Conservation (phyloP, 2,329 filamentous ascomycete species). For the Xylariaceae sp. region DNA sequence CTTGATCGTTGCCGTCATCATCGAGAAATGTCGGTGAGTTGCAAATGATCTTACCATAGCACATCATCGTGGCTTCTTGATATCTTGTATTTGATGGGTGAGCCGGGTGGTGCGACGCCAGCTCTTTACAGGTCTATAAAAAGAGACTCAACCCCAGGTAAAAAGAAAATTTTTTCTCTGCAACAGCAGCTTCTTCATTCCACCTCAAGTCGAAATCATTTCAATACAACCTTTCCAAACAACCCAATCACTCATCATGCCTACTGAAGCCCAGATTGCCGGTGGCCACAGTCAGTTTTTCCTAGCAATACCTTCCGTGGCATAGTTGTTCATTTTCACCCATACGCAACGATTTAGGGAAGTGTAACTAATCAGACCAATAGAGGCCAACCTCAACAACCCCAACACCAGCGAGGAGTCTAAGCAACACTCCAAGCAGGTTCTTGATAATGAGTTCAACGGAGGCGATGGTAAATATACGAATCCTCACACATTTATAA, state of each 20-base stretch:
- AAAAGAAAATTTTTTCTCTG: too few species aligned
- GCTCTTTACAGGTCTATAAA: too few species aligned
- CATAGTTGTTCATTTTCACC: too few species aligned
- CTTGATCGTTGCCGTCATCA: conserved; percentile 16
- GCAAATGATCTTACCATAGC: neutral
- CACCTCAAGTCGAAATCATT: neutral
- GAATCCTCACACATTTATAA: neutral
- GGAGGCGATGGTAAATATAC: conserved; percentile 32
- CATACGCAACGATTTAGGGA: too few species aligned
- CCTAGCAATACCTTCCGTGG: too few species aligned
- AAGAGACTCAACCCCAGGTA: too few species aligned
- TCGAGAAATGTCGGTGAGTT: neutral
- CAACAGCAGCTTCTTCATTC: too few species aligned
- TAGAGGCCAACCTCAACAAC: conserved; percentile 55
- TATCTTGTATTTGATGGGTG: too few species aligned
- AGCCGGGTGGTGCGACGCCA: too few species aligned
- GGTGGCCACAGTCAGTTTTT: conserved; percentile 59
- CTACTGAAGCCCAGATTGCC: conserved; percentile 46
- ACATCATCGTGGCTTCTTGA: neutral
- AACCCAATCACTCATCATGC: conserved; percentile 31
- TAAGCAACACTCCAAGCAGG: conserved; percentile 49
- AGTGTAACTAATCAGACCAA: too few species aligned
- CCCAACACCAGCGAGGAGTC: conserved; percentile 51
- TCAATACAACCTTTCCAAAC: neutral
- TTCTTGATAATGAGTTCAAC: conserved; percentile 48